phyloP scores from a whole-genome alignment of 169 alveolate species.

The Plasmodium berghei region DNA sequence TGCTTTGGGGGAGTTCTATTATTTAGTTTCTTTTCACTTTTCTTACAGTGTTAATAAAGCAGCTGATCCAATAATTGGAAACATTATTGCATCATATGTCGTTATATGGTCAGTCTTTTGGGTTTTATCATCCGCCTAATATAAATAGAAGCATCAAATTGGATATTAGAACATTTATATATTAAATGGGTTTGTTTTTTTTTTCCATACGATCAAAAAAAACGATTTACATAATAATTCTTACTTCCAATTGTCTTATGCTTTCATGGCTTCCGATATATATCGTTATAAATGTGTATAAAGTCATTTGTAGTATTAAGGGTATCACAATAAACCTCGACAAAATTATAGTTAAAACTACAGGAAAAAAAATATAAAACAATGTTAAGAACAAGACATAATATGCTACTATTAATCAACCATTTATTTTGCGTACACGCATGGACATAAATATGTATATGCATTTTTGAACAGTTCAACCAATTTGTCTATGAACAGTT shows the following conservation, averaged over 20 bases:
- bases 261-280: conserved; percentile 76
- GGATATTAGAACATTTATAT: neutral
- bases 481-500: too few species aligned
- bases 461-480: neutral
- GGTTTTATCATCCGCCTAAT: conserved; percentile 28
- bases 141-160: neutral
- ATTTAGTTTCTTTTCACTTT: neutral
- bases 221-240: neutral
- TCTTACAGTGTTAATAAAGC: conserved; percentile 72
- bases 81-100: conserved; percentile 73
- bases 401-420: too few species aligned
- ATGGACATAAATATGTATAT: conserved; percentile 3
- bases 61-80: conserved; percentile 76
- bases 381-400: neutral
- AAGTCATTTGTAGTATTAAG: conserved; percentile 51
- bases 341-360: conserved; percentile 57
- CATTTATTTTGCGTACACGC: neutral
- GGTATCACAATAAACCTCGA: conserved; percentile 70
- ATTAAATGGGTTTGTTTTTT: neutral
- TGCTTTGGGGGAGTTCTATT: neutral
- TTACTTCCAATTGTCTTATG: conserved; percentile 70
- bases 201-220: neutral
- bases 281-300: conserved; percentile 72
- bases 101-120: conserved; percentile 70
- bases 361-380: conserved; percentile 5